These are phyloP conservation scores for Calonectria pteridis DNA, from an alignment of 2,329 filamentous ascomycete genomes.

Conservation along the genomic window DNA sequence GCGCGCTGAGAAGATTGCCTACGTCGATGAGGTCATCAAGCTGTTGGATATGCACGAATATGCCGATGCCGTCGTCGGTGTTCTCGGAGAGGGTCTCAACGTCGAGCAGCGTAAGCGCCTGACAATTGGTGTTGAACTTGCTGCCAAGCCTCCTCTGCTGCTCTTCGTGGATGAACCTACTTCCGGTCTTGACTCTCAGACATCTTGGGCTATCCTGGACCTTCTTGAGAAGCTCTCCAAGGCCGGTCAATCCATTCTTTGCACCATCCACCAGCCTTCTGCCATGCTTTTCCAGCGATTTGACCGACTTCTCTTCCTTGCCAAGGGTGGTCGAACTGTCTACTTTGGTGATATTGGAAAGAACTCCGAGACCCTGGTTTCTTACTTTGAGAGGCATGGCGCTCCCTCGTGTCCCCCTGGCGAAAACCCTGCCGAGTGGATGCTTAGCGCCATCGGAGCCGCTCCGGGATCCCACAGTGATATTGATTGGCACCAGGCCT, in stretches of 20 bases:
- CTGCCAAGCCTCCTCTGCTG: constrained; percentile 58
- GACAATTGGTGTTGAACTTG: constrained; percentile 63
- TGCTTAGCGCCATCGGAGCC: constrained; percentile 44
- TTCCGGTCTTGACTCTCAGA: constrained; percentile 69
- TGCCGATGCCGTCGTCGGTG: constrained; percentile 64
- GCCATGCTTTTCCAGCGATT: constrained; percentile 57
- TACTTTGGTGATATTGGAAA: constrained; percentile 45
- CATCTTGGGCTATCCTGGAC: constrained; percentile 78
- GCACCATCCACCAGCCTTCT: constrained; percentile 66
- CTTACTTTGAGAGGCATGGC: constrained; percentile 39
- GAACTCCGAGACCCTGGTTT: constrained; percentile 38
- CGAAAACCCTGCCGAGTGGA: constrained; percentile 44
- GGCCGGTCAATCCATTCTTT: constrained; percentile 62
- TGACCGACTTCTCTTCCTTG: constrained; percentile 66
- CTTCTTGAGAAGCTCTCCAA: constrained; percentile 75
- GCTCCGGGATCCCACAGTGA: constrained; percentile 40
- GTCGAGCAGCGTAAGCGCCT: constrained; percentile 65
- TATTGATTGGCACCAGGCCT: constrained; percentile 41
- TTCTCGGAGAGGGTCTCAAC: constrained; percentile 59
- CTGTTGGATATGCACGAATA: constrained; percentile 68
- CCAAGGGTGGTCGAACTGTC: constrained; percentile 43
- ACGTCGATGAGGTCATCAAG: constrained; percentile 66
- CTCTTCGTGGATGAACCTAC: constrained; percentile 69
- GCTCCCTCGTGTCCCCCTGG: constrained; percentile 33
- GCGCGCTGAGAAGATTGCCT: constrained; percentile 62